Evolutionary conservation across 2,329 filamentous ascomycete genomes (phyloP).

Genomic region (Calonectria crousiana): DNA sequence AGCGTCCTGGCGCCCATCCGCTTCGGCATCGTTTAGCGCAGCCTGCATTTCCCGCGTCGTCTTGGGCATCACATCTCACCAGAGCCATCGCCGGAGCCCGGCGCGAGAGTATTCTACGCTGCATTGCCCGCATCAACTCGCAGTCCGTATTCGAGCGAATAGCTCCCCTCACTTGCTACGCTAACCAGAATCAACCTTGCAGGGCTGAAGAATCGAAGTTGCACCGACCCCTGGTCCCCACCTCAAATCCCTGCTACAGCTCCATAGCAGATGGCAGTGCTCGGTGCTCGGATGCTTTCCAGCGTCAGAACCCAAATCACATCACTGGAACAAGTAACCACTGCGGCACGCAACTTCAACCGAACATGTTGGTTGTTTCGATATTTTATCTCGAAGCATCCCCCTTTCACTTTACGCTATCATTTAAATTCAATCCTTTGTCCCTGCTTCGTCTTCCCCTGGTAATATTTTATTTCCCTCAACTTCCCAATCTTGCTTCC

Average conservation of each 20-base stretch:
- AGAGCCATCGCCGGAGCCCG: neutral
- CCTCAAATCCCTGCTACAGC: constrained; percentile 2
- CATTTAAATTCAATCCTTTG: neutral
- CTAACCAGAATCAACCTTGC: neutral
- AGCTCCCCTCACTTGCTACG: neutral
- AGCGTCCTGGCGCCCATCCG: neutral
- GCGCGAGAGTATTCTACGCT: neutral
- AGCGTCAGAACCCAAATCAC: neutral
- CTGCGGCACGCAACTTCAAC: neutral
- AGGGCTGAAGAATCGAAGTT: constrained; percentile 25
- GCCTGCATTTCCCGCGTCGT: neutral
- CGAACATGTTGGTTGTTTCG: neutral
- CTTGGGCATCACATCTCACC: neutral
- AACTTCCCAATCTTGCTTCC: neutral
- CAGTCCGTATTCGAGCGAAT: neutral
- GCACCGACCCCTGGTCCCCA: constrained; percentile 8
- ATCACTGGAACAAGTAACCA: constrained; percentile 4
- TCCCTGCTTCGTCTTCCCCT: neutral
- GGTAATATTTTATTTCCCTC: neutral
- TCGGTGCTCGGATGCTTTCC: neutral
- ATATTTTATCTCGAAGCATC: neutral
- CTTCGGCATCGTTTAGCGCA: neutral
- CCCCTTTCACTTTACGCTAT: constrained; percentile 1
- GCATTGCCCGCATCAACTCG: neutral
- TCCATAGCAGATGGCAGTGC: neutral